Evolutionary conservation across 495 filamentous ascomycete genomes (phyloP).

Genomic region (Penicillium fimorum): DNA sequence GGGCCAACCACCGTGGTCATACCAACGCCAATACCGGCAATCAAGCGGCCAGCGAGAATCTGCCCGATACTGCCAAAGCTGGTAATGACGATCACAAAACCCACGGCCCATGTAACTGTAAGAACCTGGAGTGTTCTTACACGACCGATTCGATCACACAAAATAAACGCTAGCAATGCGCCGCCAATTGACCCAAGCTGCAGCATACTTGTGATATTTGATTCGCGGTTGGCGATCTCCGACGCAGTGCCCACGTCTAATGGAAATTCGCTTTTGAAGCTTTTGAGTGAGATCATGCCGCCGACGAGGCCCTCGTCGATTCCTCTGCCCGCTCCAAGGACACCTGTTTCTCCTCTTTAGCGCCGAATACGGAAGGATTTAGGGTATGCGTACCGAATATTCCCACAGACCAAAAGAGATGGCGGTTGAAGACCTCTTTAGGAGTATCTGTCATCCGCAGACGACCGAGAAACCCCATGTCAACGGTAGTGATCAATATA

Average conservation of each 20-base stretch:
- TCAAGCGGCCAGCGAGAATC: constrained; percentile 48
- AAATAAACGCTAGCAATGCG: constrained; percentile 52
- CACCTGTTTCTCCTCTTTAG: constrained; percentile 30
- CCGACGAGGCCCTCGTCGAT: constrained; percentile 62
- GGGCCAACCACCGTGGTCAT: constrained; percentile 55
- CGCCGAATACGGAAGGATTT: too few relatives aligned
- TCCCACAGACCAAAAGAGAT: constrained; percentile 53
- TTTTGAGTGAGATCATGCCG: constrained; percentile 50
- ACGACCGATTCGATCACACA: constrained; percentile 57
- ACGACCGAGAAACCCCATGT: constrained; percentile 1
- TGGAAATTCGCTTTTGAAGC: constrained; percentile 53
- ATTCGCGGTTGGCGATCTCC: constrained; percentile 47
- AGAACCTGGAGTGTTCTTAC: constrained; percentile 56
- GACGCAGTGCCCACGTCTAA: constrained; percentile 33
- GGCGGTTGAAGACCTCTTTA: constrained; percentile 49
- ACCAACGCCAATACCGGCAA: constrained; percentile 58
- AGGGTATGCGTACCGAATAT: constrained; percentile 37
- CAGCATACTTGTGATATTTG: constrained; percentile 60
- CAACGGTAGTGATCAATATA: not conserved
- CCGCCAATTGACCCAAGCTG: constrained; percentile 56
- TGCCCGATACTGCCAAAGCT: constrained; percentile 44
- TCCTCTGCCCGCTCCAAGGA: constrained; percentile 60
- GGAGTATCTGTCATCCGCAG: constrained; percentile 23
- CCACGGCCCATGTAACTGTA: constrained; percentile 54
- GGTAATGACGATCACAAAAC: constrained; percentile 56